phyloP scores from a whole-genome alignment of 257 asterid species.

The Osmanthus fragrans region DNA sequence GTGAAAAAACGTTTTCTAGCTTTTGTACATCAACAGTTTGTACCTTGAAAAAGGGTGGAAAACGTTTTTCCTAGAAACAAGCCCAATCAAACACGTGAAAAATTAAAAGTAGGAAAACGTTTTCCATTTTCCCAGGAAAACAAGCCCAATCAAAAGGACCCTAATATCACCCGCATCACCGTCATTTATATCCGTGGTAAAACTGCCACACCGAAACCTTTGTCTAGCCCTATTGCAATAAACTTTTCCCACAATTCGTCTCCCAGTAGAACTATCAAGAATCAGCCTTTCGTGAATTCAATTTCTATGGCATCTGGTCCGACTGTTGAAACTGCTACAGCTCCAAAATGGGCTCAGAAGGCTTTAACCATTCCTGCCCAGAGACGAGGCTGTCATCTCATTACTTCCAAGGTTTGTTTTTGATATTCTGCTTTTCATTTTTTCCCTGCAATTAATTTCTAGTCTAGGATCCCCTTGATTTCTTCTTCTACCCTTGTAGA shows the following conservation, averaged over 20 bases:
- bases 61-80: too few relatives aligned
- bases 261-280: constrained; percentile 17
- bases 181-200: neutral
- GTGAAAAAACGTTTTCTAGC: too few relatives aligned
- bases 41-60: too few relatives aligned
- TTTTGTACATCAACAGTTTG: too few relatives aligned
- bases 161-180: constrained; percentile 23
- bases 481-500: neutral
- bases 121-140: neutral
- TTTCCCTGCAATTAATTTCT: neutral
- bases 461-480: neutral
- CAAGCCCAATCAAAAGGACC: constrained; percentile 26
- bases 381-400: constrained; percentile 87
- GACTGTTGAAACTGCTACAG: constrained; percentile 32
- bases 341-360: constrained; percentile 90
- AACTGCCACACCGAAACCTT: neutral
- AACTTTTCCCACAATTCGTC: neutral
- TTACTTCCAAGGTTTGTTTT: constrained; percentile 66
- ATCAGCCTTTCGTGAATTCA: constrained; percentile 26
- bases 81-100: too few relatives aligned
- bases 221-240: neutral
- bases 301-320: constrained; percentile 42
- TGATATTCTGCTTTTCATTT: neutral
- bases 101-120: too few relatives aligned
- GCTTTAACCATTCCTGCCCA: constrained; percentile 63